Evolutionary conservation across 2,329 filamentous ascomycete genomes (phyloP), one percentile per base, ranked within the genome.

Genomic region (Botrytis aclada): DNA sequence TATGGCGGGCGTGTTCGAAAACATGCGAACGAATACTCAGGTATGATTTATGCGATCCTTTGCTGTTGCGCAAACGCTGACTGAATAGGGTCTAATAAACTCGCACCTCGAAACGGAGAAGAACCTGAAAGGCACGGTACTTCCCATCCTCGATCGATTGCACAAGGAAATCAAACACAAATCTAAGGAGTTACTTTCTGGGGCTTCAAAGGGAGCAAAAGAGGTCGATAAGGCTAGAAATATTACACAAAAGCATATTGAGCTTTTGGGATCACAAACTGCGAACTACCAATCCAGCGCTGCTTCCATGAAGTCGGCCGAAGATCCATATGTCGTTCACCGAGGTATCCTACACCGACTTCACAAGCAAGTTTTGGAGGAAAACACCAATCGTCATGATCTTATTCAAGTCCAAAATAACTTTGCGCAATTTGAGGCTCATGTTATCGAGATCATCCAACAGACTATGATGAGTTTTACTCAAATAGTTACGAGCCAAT

Each of bases 111-210:
- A 98, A 82, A 97, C 95, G 9, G 94, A 96, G 78, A 96, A 96
- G 86, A 93, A 90, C 78, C 87, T 99, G 77, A 97, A 95, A 83
- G 91, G 90, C 74, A 90, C 91, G 22, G 92, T 98, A 43, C 86
- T 97, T 32, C 96, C 95, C 54, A 91, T 95, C 76, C 91, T 99
- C 80, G 93, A 97, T 79, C 92, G 94, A 70, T 86, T 99, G 66
- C 95, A 98, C 85, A 91, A 93, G 82, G 96, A 98, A 82, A 96
- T 99, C 86, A 99, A 98, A 88, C 90, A 92, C 84, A 98, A 98
- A 86, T 87, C 89, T 76, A 98, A 98, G 86, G 95, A 98, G 83
- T 88, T 99, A 67, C 87, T 88, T 61, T 87, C 90, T 75, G 95
- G 95, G 14, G 93, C 93, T 34, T 88, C 90, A 74, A 97, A 97